Evolutionary conservation across 2,329 filamentous ascomycete genomes (phyloP).

Genomic region (Alternaria novae-zelandiae): DNA sequence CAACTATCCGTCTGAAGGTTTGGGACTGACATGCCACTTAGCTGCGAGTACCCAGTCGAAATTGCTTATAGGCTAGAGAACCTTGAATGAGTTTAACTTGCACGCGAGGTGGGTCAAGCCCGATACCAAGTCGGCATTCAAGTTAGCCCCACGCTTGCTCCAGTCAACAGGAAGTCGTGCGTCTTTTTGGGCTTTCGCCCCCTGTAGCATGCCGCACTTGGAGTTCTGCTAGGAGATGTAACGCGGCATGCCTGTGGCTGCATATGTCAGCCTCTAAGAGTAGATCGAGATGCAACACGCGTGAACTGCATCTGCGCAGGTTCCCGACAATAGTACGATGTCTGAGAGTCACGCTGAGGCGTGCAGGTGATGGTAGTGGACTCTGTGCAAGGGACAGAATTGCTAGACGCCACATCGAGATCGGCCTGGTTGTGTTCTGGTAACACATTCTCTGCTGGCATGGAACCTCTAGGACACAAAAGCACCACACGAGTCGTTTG

Average conservation of each 20-base stretch:
- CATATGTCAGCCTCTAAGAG: slow-evolving; percentile 4
- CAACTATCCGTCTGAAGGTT: background rate
- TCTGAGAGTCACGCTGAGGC: slow-evolving; percentile 13
- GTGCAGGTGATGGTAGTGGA: slow-evolving; percentile 11
- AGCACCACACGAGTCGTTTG: background rate
- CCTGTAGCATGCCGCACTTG: slow-evolving; percentile 2
- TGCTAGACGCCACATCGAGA: background rate
- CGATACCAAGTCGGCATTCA: background rate
- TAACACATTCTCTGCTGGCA: background rate
- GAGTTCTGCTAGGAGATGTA: slow-evolving; percentile 9
- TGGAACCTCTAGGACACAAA: background rate
- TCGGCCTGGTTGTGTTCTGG: background rate
- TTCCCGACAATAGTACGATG: slow-evolving; percentile 14
- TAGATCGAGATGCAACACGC: slow-evolving; percentile 2
- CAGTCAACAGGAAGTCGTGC: slow-evolving; percentile 20
- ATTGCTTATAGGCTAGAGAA: background rate
- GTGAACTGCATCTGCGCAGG: slow-evolving; percentile 8
- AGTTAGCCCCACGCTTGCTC: slow-evolving; percentile 16
- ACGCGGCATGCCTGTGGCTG: slow-evolving; percentile 14
- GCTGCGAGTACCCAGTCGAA: background rate
- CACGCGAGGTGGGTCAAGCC: background rate
- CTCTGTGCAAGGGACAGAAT: background rate
- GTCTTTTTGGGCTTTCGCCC: slow-evolving; percentile 13
- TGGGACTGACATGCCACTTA: too few relatives aligned
- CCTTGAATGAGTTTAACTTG: background rate